Evolutionary conservation across 1,139 yeast genomes (phyloP).

Genomic region (Debaryomyces subglobosus): DNA sequence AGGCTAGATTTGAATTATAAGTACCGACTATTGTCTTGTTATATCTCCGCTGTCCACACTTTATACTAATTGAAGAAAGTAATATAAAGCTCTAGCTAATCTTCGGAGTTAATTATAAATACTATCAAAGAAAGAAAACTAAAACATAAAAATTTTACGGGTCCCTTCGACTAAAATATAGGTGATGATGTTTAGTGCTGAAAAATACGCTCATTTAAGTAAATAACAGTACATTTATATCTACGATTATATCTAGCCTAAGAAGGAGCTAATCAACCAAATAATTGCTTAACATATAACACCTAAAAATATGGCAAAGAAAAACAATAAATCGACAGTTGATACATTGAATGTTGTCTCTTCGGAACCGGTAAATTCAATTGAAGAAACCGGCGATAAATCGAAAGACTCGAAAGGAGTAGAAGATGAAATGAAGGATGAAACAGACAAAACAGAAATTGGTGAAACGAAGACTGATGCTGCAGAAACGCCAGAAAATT

Average conservation of each 20-base stretch:
- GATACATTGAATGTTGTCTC: slow-evolving; percentile 37
- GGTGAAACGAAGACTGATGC: slow-evolving; percentile 15
- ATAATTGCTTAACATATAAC: neutral
- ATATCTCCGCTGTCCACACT: slow-evolving; percentile 79
- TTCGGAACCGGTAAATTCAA: slow-evolving; percentile 37
- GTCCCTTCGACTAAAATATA: neutral
- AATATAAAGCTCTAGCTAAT: slow-evolving; percentile 60
- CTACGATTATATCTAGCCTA: neutral
- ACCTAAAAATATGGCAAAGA: slow-evolving; percentile 7
- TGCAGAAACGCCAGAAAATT: neutral
- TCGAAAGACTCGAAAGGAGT: slow-evolving; percentile 4
- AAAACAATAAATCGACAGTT: slow-evolving; percentile 18
- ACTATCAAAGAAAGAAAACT: slow-evolving; percentile 26
- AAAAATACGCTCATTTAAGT: slow-evolving; percentile 2
- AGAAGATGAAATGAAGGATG: slow-evolving; percentile 12
- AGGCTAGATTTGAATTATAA: slow-evolving; percentile 9
- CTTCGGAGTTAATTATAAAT: slow-evolving; percentile 47
- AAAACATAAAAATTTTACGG: slow-evolving; percentile 7
- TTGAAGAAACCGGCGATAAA: slow-evolving; percentile 11
- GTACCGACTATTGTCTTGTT: slow-evolving; percentile 23
- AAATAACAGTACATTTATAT: neutral
- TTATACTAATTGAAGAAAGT: slow-evolving; percentile 39
- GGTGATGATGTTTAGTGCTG: neutral
- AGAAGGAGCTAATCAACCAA: neutral
- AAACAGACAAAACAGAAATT: slow-evolving; percentile 3